Evolutionary conservation across 2,329 filamentous ascomycete genomes (phyloP).

Genomic region (Monosporascus sp.): DNA sequence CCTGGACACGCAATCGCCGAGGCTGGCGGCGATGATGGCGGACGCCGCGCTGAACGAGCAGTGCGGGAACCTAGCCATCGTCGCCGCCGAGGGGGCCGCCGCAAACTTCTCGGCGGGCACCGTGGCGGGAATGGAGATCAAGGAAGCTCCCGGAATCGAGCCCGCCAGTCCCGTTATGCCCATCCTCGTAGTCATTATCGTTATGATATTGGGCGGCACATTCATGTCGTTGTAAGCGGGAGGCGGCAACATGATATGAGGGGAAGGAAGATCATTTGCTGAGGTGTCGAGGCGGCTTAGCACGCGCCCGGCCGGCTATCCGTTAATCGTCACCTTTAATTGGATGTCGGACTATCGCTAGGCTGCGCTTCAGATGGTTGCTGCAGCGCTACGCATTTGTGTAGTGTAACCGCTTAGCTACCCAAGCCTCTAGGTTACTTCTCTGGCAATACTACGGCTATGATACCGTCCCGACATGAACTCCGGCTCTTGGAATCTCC

Average conservation of each 20-base stretch:
- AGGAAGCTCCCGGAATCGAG: conserved; percentile 27
- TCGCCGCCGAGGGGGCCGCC: conserved; percentile 39
- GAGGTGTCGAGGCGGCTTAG: background rate
- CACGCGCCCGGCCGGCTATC: no score
- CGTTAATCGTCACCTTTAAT: no score
- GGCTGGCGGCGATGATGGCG: conserved; percentile 32
- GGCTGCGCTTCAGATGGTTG: background rate
- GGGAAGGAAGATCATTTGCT: background rate
- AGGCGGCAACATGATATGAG: background rate
- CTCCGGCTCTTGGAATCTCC: no score
- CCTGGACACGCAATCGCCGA: conserved; percentile 35
- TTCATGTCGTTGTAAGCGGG: conserved; percentile 15
- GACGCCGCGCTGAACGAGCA: conserved; percentile 35
- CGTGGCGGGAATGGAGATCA: conserved; percentile 30
- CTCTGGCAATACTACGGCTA: no score
- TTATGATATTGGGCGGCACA: conserved; percentile 19
- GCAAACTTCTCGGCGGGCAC: conserved; percentile 39
- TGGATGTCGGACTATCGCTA: no score
- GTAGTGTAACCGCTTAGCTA: background rate
- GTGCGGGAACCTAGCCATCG: conserved; percentile 40
- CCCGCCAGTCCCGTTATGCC: conserved; percentile 15
- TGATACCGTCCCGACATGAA: no score
- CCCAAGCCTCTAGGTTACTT: no score
- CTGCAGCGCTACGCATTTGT: background rate
- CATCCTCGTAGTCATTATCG: conserved; percentile 15